Evolutionary conservation across 2,329 filamentous ascomycete genomes (phyloP).

Genomic region (Penicillium sp.): DNA sequence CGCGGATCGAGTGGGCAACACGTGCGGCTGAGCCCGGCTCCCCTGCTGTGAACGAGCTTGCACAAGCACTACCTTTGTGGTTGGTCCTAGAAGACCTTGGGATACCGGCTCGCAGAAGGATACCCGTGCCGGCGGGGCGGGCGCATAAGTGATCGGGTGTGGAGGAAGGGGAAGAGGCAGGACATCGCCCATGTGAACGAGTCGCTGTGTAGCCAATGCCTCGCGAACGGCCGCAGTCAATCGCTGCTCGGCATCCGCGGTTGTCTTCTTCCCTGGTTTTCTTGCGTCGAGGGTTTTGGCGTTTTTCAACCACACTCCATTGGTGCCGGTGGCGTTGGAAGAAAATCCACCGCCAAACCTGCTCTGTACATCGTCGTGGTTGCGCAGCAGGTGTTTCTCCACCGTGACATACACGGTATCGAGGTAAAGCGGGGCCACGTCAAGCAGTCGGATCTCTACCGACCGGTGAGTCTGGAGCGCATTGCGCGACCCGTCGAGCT

Average conservation of each 20-base stretch:
- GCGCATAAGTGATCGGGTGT: constrained; percentile 80
- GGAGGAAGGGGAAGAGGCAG: constrained; percentile 69
- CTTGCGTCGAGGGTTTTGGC: constrained; percentile 28
- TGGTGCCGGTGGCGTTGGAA: constrained; percentile 28
- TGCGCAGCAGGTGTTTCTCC: constrained; percentile 71
- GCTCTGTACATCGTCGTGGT: constrained; percentile 74
- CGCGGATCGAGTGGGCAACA: constrained; percentile 44
- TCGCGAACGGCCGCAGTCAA: constrained; percentile 64
- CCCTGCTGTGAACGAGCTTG: constrained; percentile 46
- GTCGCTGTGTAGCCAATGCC: constrained; percentile 63
- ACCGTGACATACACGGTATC: constrained; percentile 83
- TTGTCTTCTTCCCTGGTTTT: constrained; percentile 30
- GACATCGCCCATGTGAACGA: constrained; percentile 80
- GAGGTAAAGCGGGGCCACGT: constrained; percentile 71
- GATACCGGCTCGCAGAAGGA: constrained; percentile 91
- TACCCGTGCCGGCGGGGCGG: constrained; percentile 78
- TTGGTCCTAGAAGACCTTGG: constrained; percentile 71
- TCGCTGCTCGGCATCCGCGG: constrained; percentile 48
- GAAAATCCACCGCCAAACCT: constrained; percentile 66
- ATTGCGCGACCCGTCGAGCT: constrained; percentile 68
- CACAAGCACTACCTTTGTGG: constrained; percentile 74
- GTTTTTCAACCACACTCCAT: constrained; percentile 35
- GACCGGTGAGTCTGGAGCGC: constrained; percentile 65
- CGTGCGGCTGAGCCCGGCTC: constrained; percentile 35
- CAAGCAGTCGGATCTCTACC: constrained; percentile 76